A percentile compares a stretch with the other conserved stretches of the same genome.
Evolutionary conservation across 1,139 yeast species (phyloP).

Genomic region (Saccharomyces pastorianus): DNA sequence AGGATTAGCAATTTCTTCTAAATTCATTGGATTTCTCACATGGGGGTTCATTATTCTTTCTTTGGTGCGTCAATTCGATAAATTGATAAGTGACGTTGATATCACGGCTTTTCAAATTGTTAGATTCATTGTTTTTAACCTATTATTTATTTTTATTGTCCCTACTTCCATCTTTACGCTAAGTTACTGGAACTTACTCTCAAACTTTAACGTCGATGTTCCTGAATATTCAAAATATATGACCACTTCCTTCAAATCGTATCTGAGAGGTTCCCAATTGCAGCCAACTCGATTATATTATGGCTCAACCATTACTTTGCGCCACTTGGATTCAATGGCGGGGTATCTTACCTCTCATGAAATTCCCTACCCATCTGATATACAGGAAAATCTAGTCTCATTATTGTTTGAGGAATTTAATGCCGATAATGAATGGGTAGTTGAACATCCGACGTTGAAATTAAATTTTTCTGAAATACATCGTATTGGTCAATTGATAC

Average conservation of each 20-base stretch:
- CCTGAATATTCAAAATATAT: slow-evolving; percentile 43
- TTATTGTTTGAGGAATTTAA: slow-evolving; percentile 46
- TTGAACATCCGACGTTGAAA: slow-evolving; percentile 38
- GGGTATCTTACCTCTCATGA: slow-evolving; percentile 65
- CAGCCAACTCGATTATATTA: slow-evolving; percentile 44
- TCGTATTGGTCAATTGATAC: slow-evolving; percentile 29
- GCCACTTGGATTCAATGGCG: slow-evolving; percentile 51
- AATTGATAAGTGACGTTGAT: background rate
- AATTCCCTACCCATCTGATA: slow-evolving; percentile 44
- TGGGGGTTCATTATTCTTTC: slow-evolving; percentile 10
- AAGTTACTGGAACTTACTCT: slow-evolving; percentile 45
- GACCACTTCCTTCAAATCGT: slow-evolving; percentile 49
- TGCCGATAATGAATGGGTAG: slow-evolving; percentile 56
- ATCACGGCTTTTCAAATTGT: slow-evolving; percentile 21
- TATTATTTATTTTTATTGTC: slow-evolving; percentile 35
- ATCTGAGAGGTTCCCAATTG: slow-evolving; percentile 33
- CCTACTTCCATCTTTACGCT: slow-evolving; percentile 47
- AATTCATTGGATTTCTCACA: slow-evolving; percentile 46
- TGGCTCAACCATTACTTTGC: slow-evolving; percentile 62
- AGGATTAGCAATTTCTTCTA: slow-evolving; percentile 46
- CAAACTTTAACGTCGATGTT: slow-evolving; percentile 36
- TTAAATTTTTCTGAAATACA: slow-evolving; percentile 10
- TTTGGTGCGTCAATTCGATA: background rate
- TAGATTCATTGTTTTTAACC: slow-evolving; percentile 33
- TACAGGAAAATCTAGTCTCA: slow-evolving; percentile 63